Evolutionary conservation across 1,284 basidiomycete species (phyloP).

Genomic region (Tilletia walkeri): DNA sequence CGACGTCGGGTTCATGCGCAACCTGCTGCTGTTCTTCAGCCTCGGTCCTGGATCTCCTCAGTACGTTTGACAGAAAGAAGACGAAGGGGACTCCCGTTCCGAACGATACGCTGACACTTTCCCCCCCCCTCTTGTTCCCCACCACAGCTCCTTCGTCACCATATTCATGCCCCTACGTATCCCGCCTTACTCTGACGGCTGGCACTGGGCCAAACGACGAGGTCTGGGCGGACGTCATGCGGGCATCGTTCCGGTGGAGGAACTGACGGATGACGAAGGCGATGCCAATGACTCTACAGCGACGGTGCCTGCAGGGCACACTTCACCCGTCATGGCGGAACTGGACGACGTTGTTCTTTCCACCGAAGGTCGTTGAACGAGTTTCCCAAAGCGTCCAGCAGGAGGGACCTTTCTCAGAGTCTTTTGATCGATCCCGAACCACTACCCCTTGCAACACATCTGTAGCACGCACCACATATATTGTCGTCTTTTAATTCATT

Average conservation of each 20-base stretch:
- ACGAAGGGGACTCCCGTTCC: too few species aligned
- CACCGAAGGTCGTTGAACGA: too few species aligned
- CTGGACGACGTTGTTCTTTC: neutral
- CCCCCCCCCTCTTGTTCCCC: neutral
- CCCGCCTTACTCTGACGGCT: slow-evolving; percentile 80
- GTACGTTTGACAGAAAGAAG: too few species aligned
- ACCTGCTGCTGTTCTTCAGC: slow-evolving; percentile 81
- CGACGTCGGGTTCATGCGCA: slow-evolving; percentile 72
- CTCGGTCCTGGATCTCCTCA: slow-evolving; percentile 15
- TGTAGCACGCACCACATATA: too few species aligned
- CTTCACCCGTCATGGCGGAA: neutral
- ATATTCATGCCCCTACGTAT: slow-evolving; percentile 77
- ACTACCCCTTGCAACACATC: neutral
- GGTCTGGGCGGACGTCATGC: slow-evolving; percentile 60
- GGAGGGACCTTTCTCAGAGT: too few species aligned
- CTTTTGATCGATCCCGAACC: too few species aligned
- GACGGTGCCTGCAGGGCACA: neutral
- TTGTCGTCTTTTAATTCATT: too few species aligned
- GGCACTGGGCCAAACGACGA: slow-evolving; percentile 70
- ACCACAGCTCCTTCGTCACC: slow-evolving; percentile 68
- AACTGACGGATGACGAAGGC: slow-evolving; percentile 63
- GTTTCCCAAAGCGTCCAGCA: too few species aligned
- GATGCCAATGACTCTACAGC: slow-evolving; percentile 20
- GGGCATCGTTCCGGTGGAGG: slow-evolving; percentile 59
- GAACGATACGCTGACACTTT: neutral